Evolutionary conservation across 306 rosid genomes (phyloP), one percentile per base, ranked within the genome.

Genomic region (Ochetophila trinervis): DNA sequence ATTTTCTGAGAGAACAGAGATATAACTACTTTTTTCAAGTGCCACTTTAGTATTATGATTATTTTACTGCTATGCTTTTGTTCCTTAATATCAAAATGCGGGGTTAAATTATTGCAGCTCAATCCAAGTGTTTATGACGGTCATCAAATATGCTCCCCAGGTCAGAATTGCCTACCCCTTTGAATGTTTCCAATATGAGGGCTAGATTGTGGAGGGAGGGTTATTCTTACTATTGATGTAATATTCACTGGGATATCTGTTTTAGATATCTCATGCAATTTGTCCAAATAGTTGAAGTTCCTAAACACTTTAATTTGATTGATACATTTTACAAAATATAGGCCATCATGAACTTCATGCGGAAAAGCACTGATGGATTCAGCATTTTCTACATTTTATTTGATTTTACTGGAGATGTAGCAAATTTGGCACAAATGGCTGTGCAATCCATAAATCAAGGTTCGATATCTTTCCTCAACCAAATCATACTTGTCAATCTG

Each of bases 401-500:
- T 11, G 99, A 93, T 72, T 87, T 93, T 66, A 63, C 78, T n/a
- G 99, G 99, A 79, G 88, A 94, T 10, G 8, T 86, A 47, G 78
- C 87, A 62, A 93, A 84, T 75, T 93, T 90, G 51, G 74, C 34
- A 19, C 99, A 93, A 76, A 87, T 93, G 99, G 69, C 75, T 44
- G 76, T 87, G 76, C 99, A 93, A 75, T 90, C 99, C 34, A 71
- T 86, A 35, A 97, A 93, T 80, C 99, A 93, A 87, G 76, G 98
- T 93, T 49, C 58, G 58, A 53, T 35, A 53, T 36, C 69, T 62
- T 60, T 53, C 64, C 67, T n/a, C 14, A 23, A 35, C 64, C 57
- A 57, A 53, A 49, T 6, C 3, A 52, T 22, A 57, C 22, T 47
- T 61, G 32, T n/a, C 14, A 52, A n/a, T 59, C 5, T 60, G 4